Percentiles rank a stretch among this genome's conserved stretches.
phyloP scores from a whole-genome alignment of 805 yeast genomes.

The Wickerhamomyces strasburgensis region DNA sequence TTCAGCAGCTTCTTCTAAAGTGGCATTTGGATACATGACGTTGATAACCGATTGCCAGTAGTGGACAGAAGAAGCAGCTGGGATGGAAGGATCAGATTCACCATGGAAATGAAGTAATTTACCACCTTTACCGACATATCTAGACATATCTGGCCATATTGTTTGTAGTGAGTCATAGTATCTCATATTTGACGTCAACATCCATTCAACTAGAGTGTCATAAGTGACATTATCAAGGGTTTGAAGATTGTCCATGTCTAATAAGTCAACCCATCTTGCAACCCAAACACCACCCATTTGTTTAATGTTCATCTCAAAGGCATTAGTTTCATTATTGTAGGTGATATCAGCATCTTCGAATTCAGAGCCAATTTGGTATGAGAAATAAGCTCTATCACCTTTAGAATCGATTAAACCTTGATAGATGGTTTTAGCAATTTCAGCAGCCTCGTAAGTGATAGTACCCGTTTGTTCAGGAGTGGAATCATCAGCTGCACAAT shows the following conservation, averaged over 20 bases:
- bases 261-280: not conserved
- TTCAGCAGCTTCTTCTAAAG: not conserved
- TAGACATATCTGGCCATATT: slow-evolving; percentile 1
- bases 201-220: slow-evolving; percentile 1
- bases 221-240: not conserved
- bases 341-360: slow-evolving; percentile 1
- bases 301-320: not conserved
- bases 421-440: not conserved
- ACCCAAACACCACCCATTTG: slow-evolving; percentile 2
- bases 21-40: slow-evolving; percentile 2
- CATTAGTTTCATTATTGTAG: not conserved
- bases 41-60: slow-evolving; percentile 3
- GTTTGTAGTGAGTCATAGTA: slow-evolving; percentile 3
- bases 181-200: not conserved
- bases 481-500: slow-evolving; percentile 1
- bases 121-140: not conserved
- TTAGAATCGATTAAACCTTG: not conserved
- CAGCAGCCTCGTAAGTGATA: not conserved
- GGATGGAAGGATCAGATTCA: slow-evolving; percentile 4
- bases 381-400: slow-evolving; percentile 3
- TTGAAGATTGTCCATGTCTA: slow-evolving; percentile 1
- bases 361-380: slow-evolving; percentile 1
- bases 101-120: slow-evolving; percentile 3
- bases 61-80: slow-evolving; percentile 4
- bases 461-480: slow-evolving; percentile 3